Base-by-base conservation (phyloP, 805 yeast genomes). In the Teunomyces gatunensis region DNA sequence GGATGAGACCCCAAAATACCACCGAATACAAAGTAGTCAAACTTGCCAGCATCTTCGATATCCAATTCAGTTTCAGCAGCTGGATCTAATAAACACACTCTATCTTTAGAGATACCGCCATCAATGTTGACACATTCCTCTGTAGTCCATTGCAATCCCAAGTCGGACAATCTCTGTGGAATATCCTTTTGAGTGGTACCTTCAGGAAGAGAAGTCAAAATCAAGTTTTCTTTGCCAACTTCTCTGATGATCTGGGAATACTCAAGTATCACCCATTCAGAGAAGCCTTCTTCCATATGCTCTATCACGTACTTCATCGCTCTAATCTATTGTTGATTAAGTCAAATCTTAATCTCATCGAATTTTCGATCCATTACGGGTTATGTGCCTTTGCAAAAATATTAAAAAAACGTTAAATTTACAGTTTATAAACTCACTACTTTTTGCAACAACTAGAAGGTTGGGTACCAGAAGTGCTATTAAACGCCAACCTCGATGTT, bases 211-310 rank as follows among this genome's bases (percentile, higher is more conserved):
- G 97, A 90, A 0, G 96, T 81, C 53, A 91, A 71, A 34, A 85
- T 71, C 39, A 92, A 73, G 61, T 90, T 89, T 23, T 81, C 84
- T 15, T 73, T 69, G 2, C 97, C 97, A 5, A 92, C 84, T 51
- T 92, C 97, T 46, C 80, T 74, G 42, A 90, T 80, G 49, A 92
- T 91, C 58, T 87, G 89, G 23, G 81, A 68, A 67, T 92, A 92
- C 60, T 92, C 99, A 5, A 94, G 74, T 25, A 80, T 78, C 37
- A 92, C 98, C 99, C 99, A 92, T 54, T 87, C 94, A 54, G 96
- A 89, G 77, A 92, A 89, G 1, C 96, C 98, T 51, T 83, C 87
- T 67, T 92, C 99, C 97, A 92, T 92, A 64, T 92, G 99, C 67
- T 92, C 99, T 45, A 92, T 90, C 45, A 94, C 81, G 75, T 90